Conservation (phyloP, 202 grass and related monocot species). For the Digitaria exilis region DNA sequence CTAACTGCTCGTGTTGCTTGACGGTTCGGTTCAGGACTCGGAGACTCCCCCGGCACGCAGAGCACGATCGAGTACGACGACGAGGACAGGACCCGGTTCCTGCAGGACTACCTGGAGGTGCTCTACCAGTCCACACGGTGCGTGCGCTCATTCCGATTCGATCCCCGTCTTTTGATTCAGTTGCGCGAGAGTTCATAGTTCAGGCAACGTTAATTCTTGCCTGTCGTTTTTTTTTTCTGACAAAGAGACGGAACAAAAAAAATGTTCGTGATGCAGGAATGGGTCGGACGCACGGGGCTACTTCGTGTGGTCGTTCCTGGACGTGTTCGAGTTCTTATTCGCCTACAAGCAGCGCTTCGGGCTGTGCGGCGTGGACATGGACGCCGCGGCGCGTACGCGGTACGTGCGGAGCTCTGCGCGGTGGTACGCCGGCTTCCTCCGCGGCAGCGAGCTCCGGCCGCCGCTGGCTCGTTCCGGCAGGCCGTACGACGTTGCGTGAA, state of each 20-base stretch:
- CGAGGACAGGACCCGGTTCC: slow-evolving; percentile 37
- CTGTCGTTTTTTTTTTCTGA: too few species aligned
- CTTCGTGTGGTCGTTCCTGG: slow-evolving; percentile 85
- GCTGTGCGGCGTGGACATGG: slow-evolving; percentile 55
- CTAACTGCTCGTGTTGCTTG: neutral
- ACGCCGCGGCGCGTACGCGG: slow-evolving; percentile 35
- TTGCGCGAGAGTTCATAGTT: neutral
- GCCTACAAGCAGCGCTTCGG: slow-evolving; percentile 44
- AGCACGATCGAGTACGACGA: slow-evolving; percentile 34
- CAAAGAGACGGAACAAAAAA: too few species aligned
- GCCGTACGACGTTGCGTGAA: neutral
- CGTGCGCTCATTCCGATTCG: neutral
- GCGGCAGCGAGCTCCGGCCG: slow-evolving; percentile 36
- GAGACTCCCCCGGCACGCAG: neutral
- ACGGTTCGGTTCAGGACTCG: slow-evolving; percentile 56
- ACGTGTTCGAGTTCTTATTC: slow-evolving; percentile 52
- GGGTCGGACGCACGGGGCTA: slow-evolving; percentile 70
- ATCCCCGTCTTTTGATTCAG: too few species aligned
- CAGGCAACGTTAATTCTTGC: too few species aligned
- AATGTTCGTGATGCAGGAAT: slow-evolving; percentile 74
- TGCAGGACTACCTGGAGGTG: slow-evolving; percentile 57
- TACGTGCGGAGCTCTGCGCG: slow-evolving; percentile 55
- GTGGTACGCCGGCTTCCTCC: slow-evolving; percentile 66
- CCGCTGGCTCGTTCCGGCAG: neutral
- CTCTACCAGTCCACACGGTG: slow-evolving; percentile 57